These are phyloP conservation scores for Eimeria acervulina DNA, from an alignment of 169 alveolate genomes.

Conservation along the genomic window DNA sequence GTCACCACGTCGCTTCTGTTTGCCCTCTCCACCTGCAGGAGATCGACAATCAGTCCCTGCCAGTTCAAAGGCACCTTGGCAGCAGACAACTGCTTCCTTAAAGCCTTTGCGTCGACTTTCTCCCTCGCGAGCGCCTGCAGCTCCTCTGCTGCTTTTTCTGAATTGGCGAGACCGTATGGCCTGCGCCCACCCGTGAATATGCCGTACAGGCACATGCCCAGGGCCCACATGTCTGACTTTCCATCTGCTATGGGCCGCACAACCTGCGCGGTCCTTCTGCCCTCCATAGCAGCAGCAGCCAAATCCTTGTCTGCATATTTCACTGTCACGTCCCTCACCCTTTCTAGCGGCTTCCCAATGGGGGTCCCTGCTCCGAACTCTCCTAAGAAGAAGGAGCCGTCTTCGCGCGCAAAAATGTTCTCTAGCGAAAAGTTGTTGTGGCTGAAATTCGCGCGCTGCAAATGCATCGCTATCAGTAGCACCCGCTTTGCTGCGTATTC, in stretches of 20 bases:
- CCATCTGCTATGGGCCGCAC: not conserved
- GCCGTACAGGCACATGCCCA: not conserved
- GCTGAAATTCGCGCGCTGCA: constrained; percentile 19
- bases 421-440: constrained; percentile 7
- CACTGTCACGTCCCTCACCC: not conserved
- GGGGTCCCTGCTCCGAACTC: constrained; percentile 28
- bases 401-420: not conserved
- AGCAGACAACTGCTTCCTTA: not conserved
- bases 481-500: constrained; percentile 17
- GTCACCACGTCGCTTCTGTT: not conserved
- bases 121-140: not conserved
- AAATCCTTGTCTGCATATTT: not conserved
- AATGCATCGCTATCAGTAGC: constrained; percentile 28
- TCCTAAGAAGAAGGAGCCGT: constrained; percentile 34
- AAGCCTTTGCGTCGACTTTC: not conserved
- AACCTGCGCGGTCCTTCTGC: not conserved
- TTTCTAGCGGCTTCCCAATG: constrained; percentile 2
- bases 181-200: not conserved
- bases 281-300: not conserved
- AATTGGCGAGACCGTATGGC: not conserved
- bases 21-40: not conserved
- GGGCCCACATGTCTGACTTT: constrained; percentile 3
- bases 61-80: not conserved
- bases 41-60: not conserved
- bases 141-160: not conserved